Percentiles rank a stretch among this genome's conserved stretches.
Evolutionary conservation across 192 early-diverging fungal genomes (phyloP).

Genomic region (Umbelopsis ramanniana): DNA sequence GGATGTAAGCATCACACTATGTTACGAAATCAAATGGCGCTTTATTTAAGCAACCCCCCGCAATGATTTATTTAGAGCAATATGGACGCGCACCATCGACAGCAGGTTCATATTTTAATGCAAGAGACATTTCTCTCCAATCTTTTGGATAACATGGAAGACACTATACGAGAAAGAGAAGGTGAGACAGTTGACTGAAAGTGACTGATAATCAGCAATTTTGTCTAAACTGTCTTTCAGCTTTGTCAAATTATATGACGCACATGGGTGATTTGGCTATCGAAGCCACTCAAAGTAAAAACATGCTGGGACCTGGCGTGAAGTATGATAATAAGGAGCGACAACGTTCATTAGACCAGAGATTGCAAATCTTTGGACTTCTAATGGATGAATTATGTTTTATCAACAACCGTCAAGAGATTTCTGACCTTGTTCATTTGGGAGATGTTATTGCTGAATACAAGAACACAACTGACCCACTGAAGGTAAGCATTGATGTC

Average conservation of each 20-base stretch:
- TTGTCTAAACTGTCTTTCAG: constrained; percentile 5
- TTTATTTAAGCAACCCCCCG: neutral
- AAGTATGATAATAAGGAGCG: constrained; percentile 45
- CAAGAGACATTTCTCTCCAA: constrained; percentile 32
- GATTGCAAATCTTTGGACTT: constrained; percentile 57
- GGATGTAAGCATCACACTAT: constrained; percentile 35
- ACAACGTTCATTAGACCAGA: constrained; percentile 48
- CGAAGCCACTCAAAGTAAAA: constrained; percentile 54
- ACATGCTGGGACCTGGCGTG: constrained; percentile 50
- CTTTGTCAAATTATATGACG: constrained; percentile 43
- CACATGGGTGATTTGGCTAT: constrained; percentile 55
- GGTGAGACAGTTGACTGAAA: neutral
- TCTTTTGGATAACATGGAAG: constrained; percentile 21
- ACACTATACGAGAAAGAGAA: constrained; percentile 28
- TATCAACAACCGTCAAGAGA: constrained; percentile 45
- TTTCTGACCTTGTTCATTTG: constrained; percentile 44
- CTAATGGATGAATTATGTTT: constrained; percentile 53
- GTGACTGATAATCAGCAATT: neutral
- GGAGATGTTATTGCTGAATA: constrained; percentile 56
- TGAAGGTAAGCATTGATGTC: constrained; percentile 39
- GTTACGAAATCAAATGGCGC: neutral
- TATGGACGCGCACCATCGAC: constrained; percentile 32
- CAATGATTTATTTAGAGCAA: neutral
- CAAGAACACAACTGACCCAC: constrained; percentile 48
- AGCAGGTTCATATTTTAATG: constrained; percentile 35